Base-by-base conservation (phyloP, 768 basidiomycete species). In the Russula griseocarnosa region DNA sequence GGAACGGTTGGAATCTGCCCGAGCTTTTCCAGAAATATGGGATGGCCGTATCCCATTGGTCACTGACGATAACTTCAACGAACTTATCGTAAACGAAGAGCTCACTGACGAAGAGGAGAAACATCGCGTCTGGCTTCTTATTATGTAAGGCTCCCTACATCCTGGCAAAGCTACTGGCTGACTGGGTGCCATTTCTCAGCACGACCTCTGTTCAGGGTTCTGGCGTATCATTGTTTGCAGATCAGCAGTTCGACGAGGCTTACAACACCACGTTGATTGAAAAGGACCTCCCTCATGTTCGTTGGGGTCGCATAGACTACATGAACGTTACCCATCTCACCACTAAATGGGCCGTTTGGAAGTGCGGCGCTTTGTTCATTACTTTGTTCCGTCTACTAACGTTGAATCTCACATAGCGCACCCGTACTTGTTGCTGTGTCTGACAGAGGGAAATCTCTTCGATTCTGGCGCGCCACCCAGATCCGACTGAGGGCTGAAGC, bases 231-330 rank as follows among this genome's bases (percentile, higher is more conserved):
- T 82, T 86, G 73, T 79, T 79, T 54, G 81, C 90, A 50, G 90
- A 94, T 74, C 72, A 84, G 36, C 76, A 84, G 32, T 94, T 92
- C 70, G 92, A 93, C 70, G 78, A 81, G 13, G 82, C 92, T 3
- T 91, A 79, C 73, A 89, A 92, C 72, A 75, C 81, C 66, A 82
- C 86, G 6, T 58, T 82, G 38, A 71, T 82, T 16, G 81, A 79
- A 24, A 81, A 79, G 11, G 90, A 88, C 71, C 74, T 91, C 20
- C 85, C 84, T 3, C 73, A 90, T 70, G 82, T 94, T 61, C 85
- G 83, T 62, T 95, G 88, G 82, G 94, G 84, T 56, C 85, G 94
- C 65, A 84, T 96, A 62, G 92, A 95, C 77, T 96, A 94, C 74
- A 76, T 93, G 67, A 86, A 87, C 66, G 92, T 94, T 66, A 93